A percentile compares a stretch with the other conserved stretches of the same genome.
Conservation (phyloP, 345 rosid species). For the Trapa bicornis region DNA sequence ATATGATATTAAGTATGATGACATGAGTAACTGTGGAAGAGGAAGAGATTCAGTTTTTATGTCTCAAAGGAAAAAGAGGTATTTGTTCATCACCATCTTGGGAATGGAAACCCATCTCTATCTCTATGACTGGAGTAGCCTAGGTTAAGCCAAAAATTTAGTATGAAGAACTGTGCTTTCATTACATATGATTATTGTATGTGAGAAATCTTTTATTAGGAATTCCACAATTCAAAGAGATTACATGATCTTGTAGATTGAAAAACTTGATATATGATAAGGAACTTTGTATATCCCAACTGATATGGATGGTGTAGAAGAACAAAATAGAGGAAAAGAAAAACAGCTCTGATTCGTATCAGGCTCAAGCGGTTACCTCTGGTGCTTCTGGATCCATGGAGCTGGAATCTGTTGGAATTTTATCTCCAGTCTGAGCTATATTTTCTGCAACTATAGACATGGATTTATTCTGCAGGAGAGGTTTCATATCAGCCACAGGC, state of each 20-base stretch:
- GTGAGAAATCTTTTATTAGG: not conserved
- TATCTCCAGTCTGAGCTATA: constrained; percentile 10
- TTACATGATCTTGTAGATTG: not conserved
- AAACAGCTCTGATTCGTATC: constrained; percentile 17
- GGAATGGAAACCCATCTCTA: no score
- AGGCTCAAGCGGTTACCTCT: constrained; percentile 51
- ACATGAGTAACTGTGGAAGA: no score
- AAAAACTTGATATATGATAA: not conserved
- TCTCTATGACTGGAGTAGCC: not conserved
- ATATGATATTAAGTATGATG: not conserved
- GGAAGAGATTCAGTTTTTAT: not conserved
- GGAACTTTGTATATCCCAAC: not conserved
- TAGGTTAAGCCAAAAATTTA: not conserved
- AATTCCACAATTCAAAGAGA: not conserved
- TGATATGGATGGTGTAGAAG: not conserved
- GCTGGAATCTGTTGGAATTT: no score
- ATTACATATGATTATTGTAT: not conserved
- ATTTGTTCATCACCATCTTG: not conserved
- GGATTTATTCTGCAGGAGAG: constrained; percentile 16
- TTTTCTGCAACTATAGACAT: constrained; percentile 22
- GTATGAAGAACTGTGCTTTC: not conserved
- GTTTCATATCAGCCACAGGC: constrained; percentile 7
- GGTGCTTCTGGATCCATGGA: constrained; percentile 14
- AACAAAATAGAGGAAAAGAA: not conserved
- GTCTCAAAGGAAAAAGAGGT: not conserved